phyloP scores from a whole-genome alignment of 257 asterid species.

The Salvia miltiorrhiza region DNA sequence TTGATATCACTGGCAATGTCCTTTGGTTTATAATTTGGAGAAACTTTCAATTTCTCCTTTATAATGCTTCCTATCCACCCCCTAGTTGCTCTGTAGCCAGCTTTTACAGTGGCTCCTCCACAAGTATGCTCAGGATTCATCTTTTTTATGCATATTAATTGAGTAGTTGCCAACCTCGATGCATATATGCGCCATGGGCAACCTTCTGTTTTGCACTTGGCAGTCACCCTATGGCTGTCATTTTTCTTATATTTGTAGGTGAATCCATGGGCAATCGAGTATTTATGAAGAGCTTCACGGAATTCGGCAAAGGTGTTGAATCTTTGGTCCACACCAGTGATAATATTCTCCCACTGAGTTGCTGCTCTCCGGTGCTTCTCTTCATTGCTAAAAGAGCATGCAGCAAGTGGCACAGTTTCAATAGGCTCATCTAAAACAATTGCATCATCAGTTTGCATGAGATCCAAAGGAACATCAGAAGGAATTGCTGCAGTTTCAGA shows the following conservation, averaged over 20 bases:
- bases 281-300: slow-evolving; percentile 95
- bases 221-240: slow-evolving; percentile 96
- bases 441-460: slow-evolving; percentile 54
- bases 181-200: slow-evolving; percentile 98
- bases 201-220: slow-evolving; percentile 92
- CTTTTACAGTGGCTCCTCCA: slow-evolving; percentile 83
- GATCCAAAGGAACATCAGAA: slow-evolving; percentile 54
- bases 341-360: slow-evolving; percentile 86
- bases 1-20: slow-evolving; percentile 89
- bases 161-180: slow-evolving; percentile 89
- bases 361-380: slow-evolving; percentile 87
- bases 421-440: slow-evolving; percentile 55
- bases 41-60: slow-evolving; percentile 81
- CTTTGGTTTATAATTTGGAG: slow-evolving; percentile 91
- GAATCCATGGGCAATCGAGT: slow-evolving; percentile 96
- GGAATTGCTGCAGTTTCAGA: slow-evolving; percentile 58
- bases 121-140: slow-evolving; percentile 87
- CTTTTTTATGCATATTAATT: slow-evolving; percentile 84
- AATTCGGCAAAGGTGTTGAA: slow-evolving; percentile 88
- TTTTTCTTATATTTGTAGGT: slow-evolving; percentile 93
- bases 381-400: slow-evolving; percentile 37
- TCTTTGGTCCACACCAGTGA: slow-evolving; percentile 98
- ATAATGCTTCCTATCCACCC: slow-evolving; percentile 98
- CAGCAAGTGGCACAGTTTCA: slow-evolving; percentile 42
- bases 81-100: slow-evolving; percentile 92